These are phyloP conservation scores for Elsinoe fawcettii DNA, from an alignment of 2,329 filamentous ascomycete genomes.

Conservation along the genomic window DNA sequence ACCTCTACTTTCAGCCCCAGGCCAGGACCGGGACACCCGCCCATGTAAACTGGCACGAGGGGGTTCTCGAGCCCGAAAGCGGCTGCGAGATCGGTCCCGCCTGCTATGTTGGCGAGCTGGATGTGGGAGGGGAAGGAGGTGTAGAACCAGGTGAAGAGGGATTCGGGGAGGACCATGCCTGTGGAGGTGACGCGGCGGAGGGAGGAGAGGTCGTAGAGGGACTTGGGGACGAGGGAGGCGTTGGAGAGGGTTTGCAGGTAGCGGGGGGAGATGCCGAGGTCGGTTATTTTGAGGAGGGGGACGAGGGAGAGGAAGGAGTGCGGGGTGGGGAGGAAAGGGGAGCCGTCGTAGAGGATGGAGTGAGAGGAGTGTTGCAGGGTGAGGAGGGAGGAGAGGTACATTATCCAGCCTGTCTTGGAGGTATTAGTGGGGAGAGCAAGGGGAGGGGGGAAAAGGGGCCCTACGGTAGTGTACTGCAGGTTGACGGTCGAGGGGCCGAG, in stretches of 20 bases:
- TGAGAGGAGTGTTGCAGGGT: slow-evolving; percentile 54
- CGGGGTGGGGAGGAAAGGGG: slow-evolving; percentile 65
- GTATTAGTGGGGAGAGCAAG: too few relatives aligned
- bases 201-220: slow-evolving; percentile 54
- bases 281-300: slow-evolving; percentile 58
- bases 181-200: slow-evolving; percentile 61
- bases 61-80: slow-evolving; percentile 59
- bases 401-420: slow-evolving; percentile 67
- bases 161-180: slow-evolving; percentile 72
- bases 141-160: slow-evolving; percentile 74
- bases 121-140: slow-evolving; percentile 58
- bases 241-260: slow-evolving; percentile 69
- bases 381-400: slow-evolving; percentile 62
- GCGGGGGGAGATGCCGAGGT: slow-evolving; percentile 66
- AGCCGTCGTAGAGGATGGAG: slow-evolving; percentile 72
- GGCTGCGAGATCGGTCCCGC: slow-evolving; percentile 68
- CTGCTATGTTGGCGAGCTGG: slow-evolving; percentile 66
- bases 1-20: slow-evolving; percentile 49
- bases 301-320: slow-evolving; percentile 56
- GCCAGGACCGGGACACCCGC: slow-evolving; percentile 48
- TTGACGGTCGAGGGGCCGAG: slow-evolving; percentile 37
- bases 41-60: slow-evolving; percentile 56
- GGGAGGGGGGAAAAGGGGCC: slow-evolving; percentile 14
- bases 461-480: slow-evolving; percentile 51
- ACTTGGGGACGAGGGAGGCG: slow-evolving; percentile 47